Conservation (phyloP, 345 rosid species). For the Camelina sativa region DNA sequence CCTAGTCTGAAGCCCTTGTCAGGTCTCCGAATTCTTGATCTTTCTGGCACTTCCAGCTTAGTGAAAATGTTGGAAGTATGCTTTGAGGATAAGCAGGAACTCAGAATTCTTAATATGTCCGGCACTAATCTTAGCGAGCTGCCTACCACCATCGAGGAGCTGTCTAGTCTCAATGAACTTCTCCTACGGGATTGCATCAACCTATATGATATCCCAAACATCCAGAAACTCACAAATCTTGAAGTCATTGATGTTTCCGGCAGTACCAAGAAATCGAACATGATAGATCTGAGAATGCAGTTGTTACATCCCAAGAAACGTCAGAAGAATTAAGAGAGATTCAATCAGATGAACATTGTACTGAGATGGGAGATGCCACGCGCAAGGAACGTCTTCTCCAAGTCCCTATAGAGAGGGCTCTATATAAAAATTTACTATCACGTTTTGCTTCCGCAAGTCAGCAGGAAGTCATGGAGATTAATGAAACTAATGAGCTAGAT, state of each 20-base stretch:
- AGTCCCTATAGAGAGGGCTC: background rate
- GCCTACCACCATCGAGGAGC: background rate
- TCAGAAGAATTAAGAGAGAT: background rate
- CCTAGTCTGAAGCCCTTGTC: too few species aligned
- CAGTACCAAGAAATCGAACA: background rate
- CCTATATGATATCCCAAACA: background rate
- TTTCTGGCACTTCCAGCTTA: too few species aligned
- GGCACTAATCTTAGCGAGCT: too few species aligned
- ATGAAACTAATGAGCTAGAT: background rate
- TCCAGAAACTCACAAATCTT: background rate
- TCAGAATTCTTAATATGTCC: too few species aligned
- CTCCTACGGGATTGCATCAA: background rate
- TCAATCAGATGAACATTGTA: background rate
- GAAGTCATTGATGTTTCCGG: background rate
- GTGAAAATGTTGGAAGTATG: too few species aligned
- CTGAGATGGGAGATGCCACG: background rate
- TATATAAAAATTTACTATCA: background rate
- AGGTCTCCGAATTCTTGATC: too few species aligned
- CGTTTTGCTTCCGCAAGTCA: background rate
- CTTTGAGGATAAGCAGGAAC: too few species aligned
- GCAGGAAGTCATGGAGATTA: background rate
- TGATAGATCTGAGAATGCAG: background rate
- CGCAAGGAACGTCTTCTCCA: background rate
- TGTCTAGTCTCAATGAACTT: background rate
- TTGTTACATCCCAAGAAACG: background rate